phyloP scores from a whole-genome alignment of 768 basidiomycete species.

The Tulasnella sp. region DNA sequence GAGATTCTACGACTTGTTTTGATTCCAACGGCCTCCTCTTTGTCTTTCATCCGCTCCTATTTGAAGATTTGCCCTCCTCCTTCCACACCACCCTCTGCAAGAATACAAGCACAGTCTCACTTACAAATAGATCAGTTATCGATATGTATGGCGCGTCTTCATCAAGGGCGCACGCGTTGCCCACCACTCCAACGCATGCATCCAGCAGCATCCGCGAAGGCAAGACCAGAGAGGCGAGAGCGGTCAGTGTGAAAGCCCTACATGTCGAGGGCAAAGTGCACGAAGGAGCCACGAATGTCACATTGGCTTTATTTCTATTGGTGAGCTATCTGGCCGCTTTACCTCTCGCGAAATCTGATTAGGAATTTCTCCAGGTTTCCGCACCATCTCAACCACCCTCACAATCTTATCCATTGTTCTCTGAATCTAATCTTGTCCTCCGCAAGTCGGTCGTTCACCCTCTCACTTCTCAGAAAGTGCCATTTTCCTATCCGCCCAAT shows the following conservation, averaged over 20 bases:
- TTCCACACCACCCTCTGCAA: too few species aligned
- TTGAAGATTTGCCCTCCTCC: too few species aligned
- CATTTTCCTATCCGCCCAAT: slow-evolving; percentile 4
- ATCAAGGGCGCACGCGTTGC: too few species aligned
- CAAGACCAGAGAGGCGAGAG: too few species aligned
- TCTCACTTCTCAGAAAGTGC: neutral
- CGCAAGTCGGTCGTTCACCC: slow-evolving; percentile 1
- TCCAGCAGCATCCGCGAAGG: too few species aligned
- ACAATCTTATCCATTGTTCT: slow-evolving; percentile 3
- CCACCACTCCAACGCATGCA: too few species aligned
- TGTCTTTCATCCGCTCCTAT: too few species aligned
- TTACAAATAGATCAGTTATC: too few species aligned
- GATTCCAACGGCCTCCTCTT: too few species aligned
- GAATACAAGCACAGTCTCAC: too few species aligned
- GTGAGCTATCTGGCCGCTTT: neutral
- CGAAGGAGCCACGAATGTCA: neutral
- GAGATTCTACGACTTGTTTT: too few species aligned
- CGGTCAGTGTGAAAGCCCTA: neutral
- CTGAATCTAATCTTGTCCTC: neutral
- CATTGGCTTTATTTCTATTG: neutral
- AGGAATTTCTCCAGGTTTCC: neutral
- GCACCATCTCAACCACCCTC: slow-evolving; percentile 2
- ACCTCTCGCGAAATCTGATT: neutral
- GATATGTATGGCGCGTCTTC: too few species aligned
- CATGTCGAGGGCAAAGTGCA: neutral